These are phyloP conservation scores for Calycina marina DNA, from an alignment of 2,329 filamentous ascomycete species.

Conservation along the genomic window DNA sequence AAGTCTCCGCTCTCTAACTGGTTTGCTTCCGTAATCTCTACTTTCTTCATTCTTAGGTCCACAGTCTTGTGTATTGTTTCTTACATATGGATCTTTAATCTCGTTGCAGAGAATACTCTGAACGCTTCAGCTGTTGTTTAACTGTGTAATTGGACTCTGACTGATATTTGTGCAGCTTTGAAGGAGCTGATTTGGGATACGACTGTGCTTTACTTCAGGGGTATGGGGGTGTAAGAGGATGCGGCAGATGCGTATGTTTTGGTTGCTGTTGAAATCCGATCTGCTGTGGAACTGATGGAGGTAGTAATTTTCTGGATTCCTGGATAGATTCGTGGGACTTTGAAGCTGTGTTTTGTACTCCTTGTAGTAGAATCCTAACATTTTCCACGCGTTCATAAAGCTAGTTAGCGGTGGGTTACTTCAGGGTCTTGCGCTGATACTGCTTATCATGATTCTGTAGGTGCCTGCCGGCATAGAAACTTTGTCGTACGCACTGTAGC, in stretches of 20 bases:
- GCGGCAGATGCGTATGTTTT: too few species aligned
- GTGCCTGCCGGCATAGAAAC: constrained; percentile 12
- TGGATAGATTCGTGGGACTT: neutral
- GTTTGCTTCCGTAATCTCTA: neutral
- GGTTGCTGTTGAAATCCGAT: neutral
- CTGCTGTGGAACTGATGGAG: neutral
- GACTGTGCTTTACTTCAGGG: too few species aligned
- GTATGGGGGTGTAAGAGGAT: too few species aligned
- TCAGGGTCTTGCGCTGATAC: neutral
- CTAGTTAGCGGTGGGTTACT: neutral
- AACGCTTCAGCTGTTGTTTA: neutral
- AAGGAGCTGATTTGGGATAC: too few species aligned
- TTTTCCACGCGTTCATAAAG: constrained; percentile 25
- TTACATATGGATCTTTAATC: neutral
- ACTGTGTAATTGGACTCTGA: too few species aligned
- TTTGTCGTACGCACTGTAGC: neutral
- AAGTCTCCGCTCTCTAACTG: neutral
- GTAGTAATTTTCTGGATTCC: neutral
- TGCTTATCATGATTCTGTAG: neutral
- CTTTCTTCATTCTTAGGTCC: neutral
- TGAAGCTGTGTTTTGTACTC: constrained; percentile 27
- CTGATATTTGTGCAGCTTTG: too few species aligned
- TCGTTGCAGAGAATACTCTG: neutral
- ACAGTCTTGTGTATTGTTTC: neutral
- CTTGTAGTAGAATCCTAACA: constrained; percentile 26